Evolutionary conservation across 345 rosid genomes (phyloP).

Genomic region (Pistacia vera): DNA sequence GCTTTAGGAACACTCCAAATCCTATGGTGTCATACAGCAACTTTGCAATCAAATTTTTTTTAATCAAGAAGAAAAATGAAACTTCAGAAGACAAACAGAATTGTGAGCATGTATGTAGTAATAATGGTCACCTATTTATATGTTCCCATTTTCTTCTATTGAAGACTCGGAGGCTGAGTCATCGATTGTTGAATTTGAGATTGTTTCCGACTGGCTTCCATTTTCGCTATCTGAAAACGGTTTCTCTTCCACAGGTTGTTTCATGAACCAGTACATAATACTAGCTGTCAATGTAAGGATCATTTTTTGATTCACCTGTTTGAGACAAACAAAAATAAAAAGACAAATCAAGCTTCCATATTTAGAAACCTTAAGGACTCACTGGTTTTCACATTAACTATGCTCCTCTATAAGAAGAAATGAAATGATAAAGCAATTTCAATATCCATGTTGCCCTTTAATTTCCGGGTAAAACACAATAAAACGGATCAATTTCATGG

Average conservation of each 20-base stretch:
- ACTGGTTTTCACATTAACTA: neutral
- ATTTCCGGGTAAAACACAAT: too few relatives aligned
- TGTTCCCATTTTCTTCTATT: slow-evolving; percentile 51
- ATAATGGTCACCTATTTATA: slow-evolving; percentile 12
- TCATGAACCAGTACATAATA: slow-evolving; percentile 90
- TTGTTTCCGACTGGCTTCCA: slow-evolving; percentile 47
- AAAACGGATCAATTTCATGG: too few relatives aligned
- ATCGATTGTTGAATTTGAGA: slow-evolving; percentile 73
- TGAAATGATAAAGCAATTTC: neutral
- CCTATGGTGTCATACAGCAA: slow-evolving; percentile 25
- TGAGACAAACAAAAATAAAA: neutral
- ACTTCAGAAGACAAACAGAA: neutral
- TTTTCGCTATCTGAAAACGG: slow-evolving; percentile 69
- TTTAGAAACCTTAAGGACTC: neutral
- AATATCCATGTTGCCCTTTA: too few relatives aligned
- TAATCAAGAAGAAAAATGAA: neutral
- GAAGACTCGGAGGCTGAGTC: slow-evolving; percentile 89
- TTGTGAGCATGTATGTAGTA: neutral
- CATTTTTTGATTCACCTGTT: slow-evolving; percentile 97
- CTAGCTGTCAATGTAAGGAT: slow-evolving; percentile 91
- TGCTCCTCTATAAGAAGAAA: neutral
- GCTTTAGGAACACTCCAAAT: slow-evolving; percentile 29
- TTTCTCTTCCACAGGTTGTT: slow-evolving; percentile 72
- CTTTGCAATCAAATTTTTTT: slow-evolving; percentile 34
- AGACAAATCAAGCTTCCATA: neutral